These are phyloP conservation scores for Aspergillus nanangensis DNA, from an alignment of 495 filamentous ascomycete species.

Conservation along the genomic window DNA sequence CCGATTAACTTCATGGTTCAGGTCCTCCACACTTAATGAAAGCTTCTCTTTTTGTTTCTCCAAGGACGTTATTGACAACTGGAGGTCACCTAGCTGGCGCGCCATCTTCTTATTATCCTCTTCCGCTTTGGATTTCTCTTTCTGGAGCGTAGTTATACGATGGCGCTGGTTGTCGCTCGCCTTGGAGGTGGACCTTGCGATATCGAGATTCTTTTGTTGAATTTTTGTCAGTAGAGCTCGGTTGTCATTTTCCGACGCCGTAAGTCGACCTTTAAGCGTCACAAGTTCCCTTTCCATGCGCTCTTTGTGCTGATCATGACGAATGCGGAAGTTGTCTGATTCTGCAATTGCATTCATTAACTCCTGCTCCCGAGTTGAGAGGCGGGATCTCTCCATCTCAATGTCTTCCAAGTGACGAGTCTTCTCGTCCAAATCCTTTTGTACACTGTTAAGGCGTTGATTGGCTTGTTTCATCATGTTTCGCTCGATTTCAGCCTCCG, in stretches of 20 bases:
- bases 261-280: constrained; percentile 83
- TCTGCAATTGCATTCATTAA: constrained; percentile 80
- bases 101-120: constrained; percentile 77
- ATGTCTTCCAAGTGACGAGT: constrained; percentile 65
- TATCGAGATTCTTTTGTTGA: constrained; percentile 96
- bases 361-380: constrained; percentile 72
- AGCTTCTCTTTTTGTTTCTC: constrained; percentile 98
- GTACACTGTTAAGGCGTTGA: constrained; percentile 74
- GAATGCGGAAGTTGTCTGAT: constrained; percentile 79
- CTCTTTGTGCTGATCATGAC: constrained; percentile 90
- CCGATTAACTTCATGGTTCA: constrained; percentile 86
- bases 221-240: constrained; percentile 92
- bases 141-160: constrained; percentile 70
- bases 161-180: constrained; percentile 80
- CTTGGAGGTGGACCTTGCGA: constrained; percentile 82
- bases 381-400: constrained; percentile 68
- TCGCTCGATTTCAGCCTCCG: constrained; percentile 76
- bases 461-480: constrained; percentile 71
- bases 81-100: constrained; percentile 83
- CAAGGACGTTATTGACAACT: constrained; percentile 75
- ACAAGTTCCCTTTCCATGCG: constrained; percentile 88
- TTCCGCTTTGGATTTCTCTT: constrained; percentile 79
- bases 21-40: constrained; percentile 80
- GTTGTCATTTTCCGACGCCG: constrained; percentile 96
- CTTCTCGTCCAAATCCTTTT: constrained; percentile 72